Conservation (phyloP, 2,329 filamentous ascomycete genomes). For the Raffaelea ambrosiae region DNA sequence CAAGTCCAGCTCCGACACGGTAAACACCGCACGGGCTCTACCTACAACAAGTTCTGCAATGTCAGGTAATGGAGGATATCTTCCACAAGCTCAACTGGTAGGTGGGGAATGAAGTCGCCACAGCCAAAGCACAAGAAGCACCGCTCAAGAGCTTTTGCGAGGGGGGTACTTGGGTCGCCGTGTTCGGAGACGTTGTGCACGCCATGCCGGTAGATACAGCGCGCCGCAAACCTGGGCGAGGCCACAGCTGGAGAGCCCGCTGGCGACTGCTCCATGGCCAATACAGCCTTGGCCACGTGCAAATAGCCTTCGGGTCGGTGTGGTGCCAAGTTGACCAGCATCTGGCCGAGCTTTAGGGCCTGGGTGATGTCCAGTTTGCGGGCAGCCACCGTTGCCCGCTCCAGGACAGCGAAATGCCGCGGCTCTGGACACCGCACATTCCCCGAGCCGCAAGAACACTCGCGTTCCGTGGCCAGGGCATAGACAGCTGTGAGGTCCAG, state of each 20-base stretch:
- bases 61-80: conserved; percentile 6
- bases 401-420: conserved; percentile 6
- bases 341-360: conserved; percentile 4
- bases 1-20: background rate
- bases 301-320: conserved; percentile 10
- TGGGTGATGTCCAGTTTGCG: background rate
- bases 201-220: conserved; percentile 13
- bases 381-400: conserved; percentile 1
- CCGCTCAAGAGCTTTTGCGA: background rate
- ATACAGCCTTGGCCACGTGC: conserved; percentile 7
- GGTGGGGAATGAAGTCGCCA: conserved; percentile 8
- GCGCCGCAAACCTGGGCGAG: conserved; percentile 5
- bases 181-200: conserved; percentile 7
- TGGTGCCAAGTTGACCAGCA: conserved; percentile 9
- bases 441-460: conserved; percentile 11
- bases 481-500: conserved; percentile 11
- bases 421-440: conserved; percentile 6
- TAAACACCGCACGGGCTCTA: background rate
- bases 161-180: background rate
- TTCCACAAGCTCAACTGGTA: conserved; percentile 10
- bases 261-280: background rate
- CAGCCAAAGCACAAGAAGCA: conserved; percentile 6
- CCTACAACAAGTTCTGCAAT: conserved; percentile 5
- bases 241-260: background rate
- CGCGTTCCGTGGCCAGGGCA: background rate